phyloP scores from a whole-genome alignment of 2,329 filamentous ascomycete species.

The Neonectria ditissima region DNA sequence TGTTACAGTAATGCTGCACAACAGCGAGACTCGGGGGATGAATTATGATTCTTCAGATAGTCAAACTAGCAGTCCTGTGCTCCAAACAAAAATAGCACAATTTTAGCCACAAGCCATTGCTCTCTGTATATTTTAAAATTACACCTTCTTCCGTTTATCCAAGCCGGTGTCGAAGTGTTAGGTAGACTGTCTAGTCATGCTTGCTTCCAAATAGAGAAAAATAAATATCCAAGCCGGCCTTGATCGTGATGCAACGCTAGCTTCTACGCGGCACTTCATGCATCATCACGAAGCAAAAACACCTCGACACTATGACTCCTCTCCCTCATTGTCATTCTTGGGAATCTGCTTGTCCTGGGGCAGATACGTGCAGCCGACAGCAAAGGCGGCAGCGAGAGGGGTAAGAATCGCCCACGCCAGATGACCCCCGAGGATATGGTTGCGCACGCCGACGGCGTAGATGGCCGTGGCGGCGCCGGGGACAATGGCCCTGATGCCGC shows the following conservation, averaged over 20 bases:
- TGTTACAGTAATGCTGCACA: too few relatives aligned
- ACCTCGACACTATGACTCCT: not conserved
- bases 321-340: constrained; percentile 29
- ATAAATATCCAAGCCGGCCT: not conserved
- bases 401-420: constrained; percentile 51
- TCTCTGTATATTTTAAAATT: not conserved
- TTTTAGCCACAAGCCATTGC: not conserved
- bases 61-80: not conserved
- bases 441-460: constrained; percentile 74
- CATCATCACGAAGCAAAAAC: not conserved
- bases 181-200: too few relatives aligned
- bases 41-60: rapidly evolving
- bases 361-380: constrained; percentile 42
- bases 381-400: constrained; percentile 46
- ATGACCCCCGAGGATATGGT: constrained; percentile 72
- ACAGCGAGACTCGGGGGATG: not conserved
- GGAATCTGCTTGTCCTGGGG: constrained; percentile 42
- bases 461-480: constrained; percentile 75
- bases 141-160: not conserved
- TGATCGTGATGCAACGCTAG: not conserved
- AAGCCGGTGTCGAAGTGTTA: not conserved
- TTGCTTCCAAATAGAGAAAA: not conserved
- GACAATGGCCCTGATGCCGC: constrained; percentile 72
- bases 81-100: not conserved
- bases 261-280: not conserved